phyloP scores from a whole-genome alignment of 1,139 yeast genomes.

The Yamadazyma songkhlaensis region DNA sequence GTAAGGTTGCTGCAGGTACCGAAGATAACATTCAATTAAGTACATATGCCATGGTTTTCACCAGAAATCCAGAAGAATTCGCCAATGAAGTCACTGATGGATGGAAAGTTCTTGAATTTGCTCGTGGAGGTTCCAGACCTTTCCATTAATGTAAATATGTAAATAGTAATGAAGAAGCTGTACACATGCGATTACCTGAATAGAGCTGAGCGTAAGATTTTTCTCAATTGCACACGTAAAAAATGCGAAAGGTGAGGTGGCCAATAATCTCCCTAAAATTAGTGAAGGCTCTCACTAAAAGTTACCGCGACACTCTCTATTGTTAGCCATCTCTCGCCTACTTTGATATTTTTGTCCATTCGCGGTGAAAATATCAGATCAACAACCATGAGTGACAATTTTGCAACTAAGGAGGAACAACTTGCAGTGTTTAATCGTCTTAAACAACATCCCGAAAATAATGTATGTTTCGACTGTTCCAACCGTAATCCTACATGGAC shows the following conservation, averaged over 20 bases:
- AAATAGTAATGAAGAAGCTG: conserved; percentile 2
- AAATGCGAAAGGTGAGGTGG: too few relatives aligned
- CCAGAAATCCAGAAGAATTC: conserved; percentile 89
- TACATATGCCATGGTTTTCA: conserved; percentile 93
- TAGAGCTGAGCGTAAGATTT: too few relatives aligned
- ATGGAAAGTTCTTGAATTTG: conserved; percentile 95
- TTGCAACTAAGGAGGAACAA: conserved; percentile 64
- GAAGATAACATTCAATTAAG: conserved; percentile 92
- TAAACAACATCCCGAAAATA: conserved; percentile 68
- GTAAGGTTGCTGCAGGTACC: conserved; percentile 94
- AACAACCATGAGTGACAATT: conserved; percentile 44
- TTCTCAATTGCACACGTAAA: too few relatives aligned
- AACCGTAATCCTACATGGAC: conserved; percentile 54
- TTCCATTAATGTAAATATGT: conserved; percentile 50
- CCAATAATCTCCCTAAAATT: too few relatives aligned
- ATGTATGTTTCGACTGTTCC: conserved; percentile 69
- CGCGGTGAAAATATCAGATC: not conserved
- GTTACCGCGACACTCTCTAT: too few relatives aligned
- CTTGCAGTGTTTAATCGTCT: conserved; percentile 55
- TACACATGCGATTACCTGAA: too few relatives aligned
- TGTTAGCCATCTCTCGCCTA: too few relatives aligned
- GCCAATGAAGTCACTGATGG: conserved; percentile 92
- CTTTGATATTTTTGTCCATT: too few relatives aligned
- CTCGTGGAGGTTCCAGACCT: conserved; percentile 89
- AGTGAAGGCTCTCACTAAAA: too few relatives aligned